These are phyloP conservation scores for Vitis hybrid DNA, from an alignment of 177 flowering plant genomes.

Conservation along the genomic window DNA sequence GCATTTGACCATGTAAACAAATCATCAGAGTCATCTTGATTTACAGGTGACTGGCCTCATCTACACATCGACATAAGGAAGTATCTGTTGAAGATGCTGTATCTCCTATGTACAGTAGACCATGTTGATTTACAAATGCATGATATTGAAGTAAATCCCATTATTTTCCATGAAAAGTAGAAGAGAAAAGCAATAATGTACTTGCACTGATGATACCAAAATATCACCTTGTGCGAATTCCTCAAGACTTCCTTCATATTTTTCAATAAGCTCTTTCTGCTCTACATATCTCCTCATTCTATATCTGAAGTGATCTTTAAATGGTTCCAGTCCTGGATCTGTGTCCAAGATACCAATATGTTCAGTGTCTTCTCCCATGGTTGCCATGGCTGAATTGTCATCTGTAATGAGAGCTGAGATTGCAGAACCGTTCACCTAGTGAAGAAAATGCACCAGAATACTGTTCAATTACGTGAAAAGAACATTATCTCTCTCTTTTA, in stretches of 20 bases:
- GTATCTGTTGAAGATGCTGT: background rate
- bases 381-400: slow-evolving; percentile 34
- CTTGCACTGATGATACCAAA: background rate
- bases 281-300: slow-evolving; percentile 62
- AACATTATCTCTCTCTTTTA: background rate
- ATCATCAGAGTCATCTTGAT: background rate
- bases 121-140: background rate
- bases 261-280: slow-evolving; percentile 63
- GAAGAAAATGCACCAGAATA: slow-evolving; percentile 7
- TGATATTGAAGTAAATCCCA: background rate
- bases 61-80: too few relatives aligned
- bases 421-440: slow-evolving; percentile 31
- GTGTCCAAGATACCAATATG: slow-evolving; percentile 47
- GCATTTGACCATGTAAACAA: background rate
- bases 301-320: slow-evolving; percentile 70
- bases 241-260: slow-evolving; percentile 82
- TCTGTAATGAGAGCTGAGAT: slow-evolving; percentile 45
- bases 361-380: slow-evolving; percentile 45
- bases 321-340: slow-evolving; percentile 69
- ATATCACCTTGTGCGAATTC: slow-evolving; percentile 80
- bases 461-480: background rate
- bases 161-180: background rate
- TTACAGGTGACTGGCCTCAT: background rate
- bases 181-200: background rate
- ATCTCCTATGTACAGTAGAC: background rate